Evolutionary conservation across 139 green algal genomes (phyloP).

Genomic region (Chlorella sp.): DNA sequence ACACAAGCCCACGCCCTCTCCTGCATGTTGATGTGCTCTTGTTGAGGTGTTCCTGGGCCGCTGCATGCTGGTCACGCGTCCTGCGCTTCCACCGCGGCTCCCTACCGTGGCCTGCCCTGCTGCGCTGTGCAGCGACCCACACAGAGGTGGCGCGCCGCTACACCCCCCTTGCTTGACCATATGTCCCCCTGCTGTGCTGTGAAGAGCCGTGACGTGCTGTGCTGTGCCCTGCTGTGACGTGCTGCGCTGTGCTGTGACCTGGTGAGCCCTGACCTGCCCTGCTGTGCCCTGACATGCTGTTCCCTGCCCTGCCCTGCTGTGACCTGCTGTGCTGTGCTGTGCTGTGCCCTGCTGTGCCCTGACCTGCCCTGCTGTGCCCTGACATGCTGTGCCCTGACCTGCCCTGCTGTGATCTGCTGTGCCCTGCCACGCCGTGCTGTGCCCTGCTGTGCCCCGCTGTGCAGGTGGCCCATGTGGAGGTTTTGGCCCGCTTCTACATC

Average conservation of each 20-base stretch:
- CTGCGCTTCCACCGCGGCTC: background rate
- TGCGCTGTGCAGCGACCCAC: no score
- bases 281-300: no score
- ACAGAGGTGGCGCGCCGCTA: no score
- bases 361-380: background rate
- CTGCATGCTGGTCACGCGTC: background rate
- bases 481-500: slow-evolving; percentile 74
- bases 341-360: background rate
- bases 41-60: no score
- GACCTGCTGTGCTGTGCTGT: no score
- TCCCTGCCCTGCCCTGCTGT: no score
- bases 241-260: no score
- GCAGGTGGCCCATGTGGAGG: slow-evolving; percentile 53
- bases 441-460: background rate
- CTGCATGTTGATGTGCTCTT: no score
- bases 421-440: background rate
- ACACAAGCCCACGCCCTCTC: background rate
- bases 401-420: background rate
- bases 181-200: background rate
- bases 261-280: no score
- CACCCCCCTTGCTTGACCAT: background rate
- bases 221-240: no score
- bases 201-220: no score
- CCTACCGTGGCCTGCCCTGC: background rate
- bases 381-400: background rate